Base-by-base conservation (phyloP, 805 yeast species). In the Myxozyma geophila region DNA sequence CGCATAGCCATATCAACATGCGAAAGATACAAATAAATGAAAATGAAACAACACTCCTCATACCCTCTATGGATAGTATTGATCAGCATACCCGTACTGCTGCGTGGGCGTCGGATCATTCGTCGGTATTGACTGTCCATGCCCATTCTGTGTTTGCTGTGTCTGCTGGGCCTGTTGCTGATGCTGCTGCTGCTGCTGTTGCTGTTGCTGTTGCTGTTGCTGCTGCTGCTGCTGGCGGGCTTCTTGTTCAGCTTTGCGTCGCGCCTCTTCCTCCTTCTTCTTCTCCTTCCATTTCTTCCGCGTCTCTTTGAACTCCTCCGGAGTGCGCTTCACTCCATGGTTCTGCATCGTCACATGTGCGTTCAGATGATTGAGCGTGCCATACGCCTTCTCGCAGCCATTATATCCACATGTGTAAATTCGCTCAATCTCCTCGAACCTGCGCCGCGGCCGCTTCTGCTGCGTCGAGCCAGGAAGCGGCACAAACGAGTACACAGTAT, bases 311-410 rank as follows among this genome's bases (percentile, higher is more conserved):
- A 85, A 84, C 71, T 85, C 87, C 46, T 81, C 81, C 0, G 87
- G 86, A 43, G 75, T 74, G 41, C 87, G 76, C 71, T 83, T 84
- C 19, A 76, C 73, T 9, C 88, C 88, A 71, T 84, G 88, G 15
- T 76, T 77, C 63, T 85, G 86, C 66, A 81, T 76, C 1, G 77
- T 70, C 43, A 84, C 82, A 70, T 84, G 88, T 13, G 86, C 84
- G 68, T 84, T 84, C 41, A 84, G 74, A 71, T 84, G 88, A 70
- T 85, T 84, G 47, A 84, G 76, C 4, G 88, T 85, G 13, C 88
- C 88, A 69, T 84, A 84, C 8, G 83, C 81, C 73, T 85, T 85
- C 7, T 76, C 73, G 64, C 88, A 85, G 10, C 76, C 77, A 33
- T 74, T 73, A 67, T 71, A 80, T 58, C 77, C 82, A 71, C 88